A percentile compares a stretch with the other conserved stretches of the same genome.
Evolutionary conservation across 2,329 filamentous ascomycete species (phyloP).

Genomic region (Lachnellula cervina): DNA sequence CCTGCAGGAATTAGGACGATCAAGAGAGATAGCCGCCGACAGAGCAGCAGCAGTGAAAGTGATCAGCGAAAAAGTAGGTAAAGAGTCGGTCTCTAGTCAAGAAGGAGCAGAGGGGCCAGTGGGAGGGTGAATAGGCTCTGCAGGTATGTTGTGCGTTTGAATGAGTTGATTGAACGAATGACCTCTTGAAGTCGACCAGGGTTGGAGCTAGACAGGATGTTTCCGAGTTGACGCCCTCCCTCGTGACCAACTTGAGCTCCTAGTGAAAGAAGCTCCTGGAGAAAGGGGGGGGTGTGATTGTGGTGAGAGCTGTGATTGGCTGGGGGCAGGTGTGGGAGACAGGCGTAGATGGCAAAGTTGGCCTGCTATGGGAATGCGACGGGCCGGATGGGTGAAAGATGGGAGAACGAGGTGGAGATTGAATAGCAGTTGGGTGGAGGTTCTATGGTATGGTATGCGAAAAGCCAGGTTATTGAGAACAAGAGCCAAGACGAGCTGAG

Average conservation of each 20-base stretch:
- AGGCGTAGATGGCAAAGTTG: conserved; percentile 4
- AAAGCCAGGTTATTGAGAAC: background rate
- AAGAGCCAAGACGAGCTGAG: background rate
- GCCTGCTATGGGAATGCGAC: conserved; percentile 3
- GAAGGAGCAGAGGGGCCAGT: background rate
- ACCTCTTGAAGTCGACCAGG: conserved; percentile 23
- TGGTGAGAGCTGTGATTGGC: conserved; percentile 15
- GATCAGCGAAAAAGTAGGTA: conserved; percentile 13
- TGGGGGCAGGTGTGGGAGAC: conserved; percentile 4
- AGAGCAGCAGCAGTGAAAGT: background rate
- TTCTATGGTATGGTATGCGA: background rate
- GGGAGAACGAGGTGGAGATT: background rate
- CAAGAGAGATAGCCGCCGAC: conserved; percentile 10
- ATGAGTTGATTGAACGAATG: conserved; percentile 32
- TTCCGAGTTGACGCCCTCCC: conserved; percentile 15
- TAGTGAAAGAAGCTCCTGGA: conserved; percentile 8
- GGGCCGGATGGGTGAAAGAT: background rate
- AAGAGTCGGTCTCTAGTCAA: conserved; percentile 8
- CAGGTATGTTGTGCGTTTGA: conserved; percentile 32
- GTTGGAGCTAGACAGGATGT: conserved; percentile 10
- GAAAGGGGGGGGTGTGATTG: conserved; percentile 14
- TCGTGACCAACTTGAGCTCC: conserved; percentile 24
- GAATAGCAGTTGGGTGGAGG: background rate
- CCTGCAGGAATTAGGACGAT: conserved; percentile 5
- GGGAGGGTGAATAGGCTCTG: conserved; percentile 13